Conservation (phyloP, 345 rosid species). For the Syzygium aromaticum region DNA sequence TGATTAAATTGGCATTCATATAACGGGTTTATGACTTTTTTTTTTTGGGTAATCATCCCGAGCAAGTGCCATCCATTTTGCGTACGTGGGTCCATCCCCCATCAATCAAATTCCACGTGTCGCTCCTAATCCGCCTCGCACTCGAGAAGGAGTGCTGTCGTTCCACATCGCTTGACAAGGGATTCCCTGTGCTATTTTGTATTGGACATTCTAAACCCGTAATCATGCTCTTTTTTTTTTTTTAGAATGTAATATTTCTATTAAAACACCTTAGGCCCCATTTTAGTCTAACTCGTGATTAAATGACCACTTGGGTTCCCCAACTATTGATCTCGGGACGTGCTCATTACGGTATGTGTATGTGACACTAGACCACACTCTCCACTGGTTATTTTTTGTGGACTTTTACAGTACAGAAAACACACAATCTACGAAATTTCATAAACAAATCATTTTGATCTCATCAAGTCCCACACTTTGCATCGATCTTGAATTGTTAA, state of each 20-base stretch:
- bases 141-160: background rate
- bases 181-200: background rate
- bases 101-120: background rate
- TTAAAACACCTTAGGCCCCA: background rate
- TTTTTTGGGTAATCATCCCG: background rate
- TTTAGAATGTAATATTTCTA: background rate
- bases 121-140: background rate
- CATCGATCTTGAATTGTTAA: background rate
- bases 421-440: background rate
- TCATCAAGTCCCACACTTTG: background rate
- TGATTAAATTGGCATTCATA: accelerated
- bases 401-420: background rate
- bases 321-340: background rate
- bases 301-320: background rate
- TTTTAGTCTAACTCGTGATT: background rate
- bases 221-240: background rate
- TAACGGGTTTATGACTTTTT: accelerated
- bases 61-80: background rate
- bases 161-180: accelerated
- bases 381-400: background rate
- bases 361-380: background rate
- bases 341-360: background rate
- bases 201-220: background rate
- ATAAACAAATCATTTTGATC: background rate
- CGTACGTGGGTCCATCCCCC: accelerated